Evolutionary conservation across 1,139 yeast genomes (phyloP), one percentile per base, ranked within the genome.

Genomic region (Saccharomyces hybrid): DNA sequence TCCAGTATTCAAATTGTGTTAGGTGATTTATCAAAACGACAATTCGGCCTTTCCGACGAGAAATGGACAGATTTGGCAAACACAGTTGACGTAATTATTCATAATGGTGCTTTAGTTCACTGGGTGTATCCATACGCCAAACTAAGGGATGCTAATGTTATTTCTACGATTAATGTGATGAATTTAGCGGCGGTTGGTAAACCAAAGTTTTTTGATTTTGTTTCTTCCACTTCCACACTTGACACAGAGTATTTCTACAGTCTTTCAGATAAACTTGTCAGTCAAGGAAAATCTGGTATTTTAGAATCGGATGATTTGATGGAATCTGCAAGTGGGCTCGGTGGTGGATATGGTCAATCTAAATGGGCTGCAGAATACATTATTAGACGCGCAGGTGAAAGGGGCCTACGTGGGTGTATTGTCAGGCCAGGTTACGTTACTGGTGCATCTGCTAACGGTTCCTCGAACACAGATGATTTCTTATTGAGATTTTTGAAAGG

Each of bases 81-180:
- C 13, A 72, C 76, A 1, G 76, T 91, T 56, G 99, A 95, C 70
- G 85, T 86, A 4, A 83, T 95, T 52, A 81, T 95, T 59, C 99
- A 95, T 72, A 95, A 95, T 66, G 99, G 98, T 74, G 99, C 99
- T 3, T 78, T 91, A 59, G 99, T 95, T 47, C 99, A 95, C 72
- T 95, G 99, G 99, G 97, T 91, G 2, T 93, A 88, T 70, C 99
- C 98, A 48, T 95, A 95, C 72, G 75, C 86, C 52, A 88, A 87
- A 64, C 77, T 95, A 63, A 82, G 98, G 64, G 97, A 89, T 58
- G 95, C 99, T 44, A 95, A 95, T 68, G 99, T 95, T 38, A 74
- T 91, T 58, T 84, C 96, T 51, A 87, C 98, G 0, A 74, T 91
- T 58, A 88, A 91, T 64, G 90, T 90, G 9, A 75, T 95, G 80